Conservation (phyloP, 225 moss, liverwort and hornwort genomes). For the Rhytidiadelphus loreus region DNA sequence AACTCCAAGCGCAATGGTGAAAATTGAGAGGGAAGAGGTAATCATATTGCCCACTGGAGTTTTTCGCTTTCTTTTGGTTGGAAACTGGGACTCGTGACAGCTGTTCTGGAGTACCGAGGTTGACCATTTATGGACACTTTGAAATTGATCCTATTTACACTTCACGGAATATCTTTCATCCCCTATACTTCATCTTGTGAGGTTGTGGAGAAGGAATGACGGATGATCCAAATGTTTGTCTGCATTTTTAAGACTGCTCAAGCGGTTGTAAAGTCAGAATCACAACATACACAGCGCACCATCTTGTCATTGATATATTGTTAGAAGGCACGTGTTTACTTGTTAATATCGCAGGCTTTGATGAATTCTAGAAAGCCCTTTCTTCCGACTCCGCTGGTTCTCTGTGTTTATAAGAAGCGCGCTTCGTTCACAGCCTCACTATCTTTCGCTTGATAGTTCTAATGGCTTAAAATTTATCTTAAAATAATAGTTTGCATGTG, state of each 20-base stretch:
- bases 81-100: neutral
- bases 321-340: neutral
- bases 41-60: neutral
- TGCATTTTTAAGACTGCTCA: neutral
- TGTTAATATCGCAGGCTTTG: neutral
- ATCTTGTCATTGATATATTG: neutral
- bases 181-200: neutral
- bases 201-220: neutral
- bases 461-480: neutral
- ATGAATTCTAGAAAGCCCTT: neutral
- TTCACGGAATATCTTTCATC: neutral
- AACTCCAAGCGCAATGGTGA: slow-evolving; percentile 32
- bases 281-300: neutral
- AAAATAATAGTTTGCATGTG: neutral
- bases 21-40: slow-evolving; percentile 62
- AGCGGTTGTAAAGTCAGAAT: neutral
- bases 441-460: neutral
- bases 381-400: neutral
- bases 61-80: neutral
- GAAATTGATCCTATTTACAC: neutral
- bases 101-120: neutral
- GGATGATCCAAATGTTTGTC: neutral
- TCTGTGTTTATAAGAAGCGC: neutral
- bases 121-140: neutral
- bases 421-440: neutral